Evolutionary conservation across 495 filamentous ascomycete species (phyloP).

Genomic region (Aspergillus nanangensis): DNA sequence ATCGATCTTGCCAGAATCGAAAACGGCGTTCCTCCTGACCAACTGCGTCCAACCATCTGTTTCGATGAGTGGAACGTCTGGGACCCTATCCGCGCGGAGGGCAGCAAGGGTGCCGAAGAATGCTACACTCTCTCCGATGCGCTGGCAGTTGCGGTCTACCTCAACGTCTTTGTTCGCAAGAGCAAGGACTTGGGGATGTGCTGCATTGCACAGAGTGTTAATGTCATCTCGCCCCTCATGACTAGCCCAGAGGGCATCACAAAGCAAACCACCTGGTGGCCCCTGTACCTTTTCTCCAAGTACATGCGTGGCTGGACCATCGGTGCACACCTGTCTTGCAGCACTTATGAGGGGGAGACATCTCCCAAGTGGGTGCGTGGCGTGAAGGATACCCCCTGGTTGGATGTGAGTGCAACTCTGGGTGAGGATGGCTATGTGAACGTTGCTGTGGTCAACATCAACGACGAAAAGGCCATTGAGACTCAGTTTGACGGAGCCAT

Average conservation of each 20-base stretch:
- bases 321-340: conserved; percentile 53
- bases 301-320: conserved; percentile 73
- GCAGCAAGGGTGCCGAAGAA: conserved; percentile 64
- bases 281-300: conserved; percentile 62
- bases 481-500: conserved; percentile 50
- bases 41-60: conserved; percentile 63
- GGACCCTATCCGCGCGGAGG: conserved; percentile 69
- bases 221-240: conserved; percentile 75
- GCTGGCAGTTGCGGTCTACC: conserved; percentile 65
- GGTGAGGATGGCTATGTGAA: conserved; percentile 58
- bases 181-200: conserved; percentile 70
- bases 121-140: conserved; percentile 73
- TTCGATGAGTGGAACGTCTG: conserved; percentile 89
- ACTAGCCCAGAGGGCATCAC: conserved; percentile 57
- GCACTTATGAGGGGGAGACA: conserved; percentile 59
- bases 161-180: conserved; percentile 79
- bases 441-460: conserved; percentile 66
- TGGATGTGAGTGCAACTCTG: conserved; percentile 65
- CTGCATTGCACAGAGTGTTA: conserved; percentile 75
- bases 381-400: conserved; percentile 60
- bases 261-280: conserved; percentile 78
- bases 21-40: conserved; percentile 50
- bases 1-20: conserved; percentile 75
- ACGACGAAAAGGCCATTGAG: conserved; percentile 52
- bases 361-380: conserved; percentile 60